phyloP scores from a whole-genome alignment of 192 early-diverging fungal species.

The Linnemannia exigua region DNA sequence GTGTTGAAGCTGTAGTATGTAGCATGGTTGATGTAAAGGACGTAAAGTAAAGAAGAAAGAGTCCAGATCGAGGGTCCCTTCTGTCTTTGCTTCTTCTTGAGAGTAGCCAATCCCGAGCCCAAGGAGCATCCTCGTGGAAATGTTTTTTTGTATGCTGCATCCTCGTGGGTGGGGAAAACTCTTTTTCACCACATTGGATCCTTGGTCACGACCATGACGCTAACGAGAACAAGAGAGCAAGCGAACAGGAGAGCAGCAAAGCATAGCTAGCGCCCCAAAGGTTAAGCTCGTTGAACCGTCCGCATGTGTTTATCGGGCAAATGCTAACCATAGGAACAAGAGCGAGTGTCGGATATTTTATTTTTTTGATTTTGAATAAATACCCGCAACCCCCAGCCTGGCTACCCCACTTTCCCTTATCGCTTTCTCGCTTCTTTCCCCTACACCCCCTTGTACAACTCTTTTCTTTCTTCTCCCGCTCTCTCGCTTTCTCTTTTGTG shows the following conservation, averaged over 20 bases:
- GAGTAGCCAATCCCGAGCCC: background rate
- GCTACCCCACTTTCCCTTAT: too few relatives aligned
- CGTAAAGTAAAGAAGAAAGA: too few relatives aligned
- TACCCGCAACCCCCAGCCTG: background rate
- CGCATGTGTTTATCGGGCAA: background rate
- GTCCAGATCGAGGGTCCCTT: constrained; percentile 5
- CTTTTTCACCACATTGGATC: background rate
- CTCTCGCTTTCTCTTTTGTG: background rate
- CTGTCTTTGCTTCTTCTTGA: background rate
- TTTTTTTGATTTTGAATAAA: background rate
- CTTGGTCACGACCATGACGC: background rate
- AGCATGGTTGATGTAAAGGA: background rate
- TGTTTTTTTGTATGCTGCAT: background rate
- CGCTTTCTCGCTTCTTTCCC: too few relatives aligned
- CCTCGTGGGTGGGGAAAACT: too few relatives aligned
- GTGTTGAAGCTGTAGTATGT: background rate
- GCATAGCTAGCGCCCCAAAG: background rate
- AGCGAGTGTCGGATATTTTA: too few relatives aligned
- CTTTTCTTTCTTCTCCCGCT: background rate
- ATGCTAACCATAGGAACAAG: too few relatives aligned
- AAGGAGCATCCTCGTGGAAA: background rate
- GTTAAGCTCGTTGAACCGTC: background rate
- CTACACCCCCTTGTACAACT: background rate
- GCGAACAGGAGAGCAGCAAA: too few relatives aligned
- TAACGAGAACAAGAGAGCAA: background rate